phyloP scores from a whole-genome alignment of 768 basidiomycete species.

The Pleurotus giganteus region DNA sequence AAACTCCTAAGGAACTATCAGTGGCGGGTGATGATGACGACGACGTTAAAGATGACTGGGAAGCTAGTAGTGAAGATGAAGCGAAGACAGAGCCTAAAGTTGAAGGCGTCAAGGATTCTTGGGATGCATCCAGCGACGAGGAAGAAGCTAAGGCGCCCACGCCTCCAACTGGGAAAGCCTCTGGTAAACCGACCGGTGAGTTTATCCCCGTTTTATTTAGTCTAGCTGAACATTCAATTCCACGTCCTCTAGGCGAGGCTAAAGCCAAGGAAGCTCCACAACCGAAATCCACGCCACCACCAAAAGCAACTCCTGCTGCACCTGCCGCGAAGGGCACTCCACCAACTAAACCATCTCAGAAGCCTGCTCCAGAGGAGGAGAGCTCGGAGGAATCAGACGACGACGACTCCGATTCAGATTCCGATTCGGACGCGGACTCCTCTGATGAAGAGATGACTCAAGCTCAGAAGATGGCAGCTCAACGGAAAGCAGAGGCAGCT shows the following conservation, averaged over 20 bases:
- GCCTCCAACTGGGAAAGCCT: neutral
- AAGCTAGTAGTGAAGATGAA: constrained; percentile 63
- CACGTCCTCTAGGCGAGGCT: neutral
- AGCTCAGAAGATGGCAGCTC: constrained; percentile 62
- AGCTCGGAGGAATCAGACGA: constrained; percentile 26
- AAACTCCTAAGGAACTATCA: constrained; percentile 33
- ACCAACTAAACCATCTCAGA: constrained; percentile 19
- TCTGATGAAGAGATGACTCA: constrained; percentile 63
- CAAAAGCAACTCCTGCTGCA: constrained; percentile 18
- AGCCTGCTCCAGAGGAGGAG: constrained; percentile 13
- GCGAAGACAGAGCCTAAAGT: constrained; percentile 23
- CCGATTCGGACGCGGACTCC: constrained; percentile 44
- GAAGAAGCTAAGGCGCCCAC: constrained; percentile 27
- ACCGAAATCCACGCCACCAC: constrained; percentile 15
- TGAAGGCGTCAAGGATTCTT: constrained; percentile 39
- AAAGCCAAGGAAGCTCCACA: neutral
- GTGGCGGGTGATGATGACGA: constrained; percentile 22
- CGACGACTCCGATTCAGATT: constrained; percentile 47
- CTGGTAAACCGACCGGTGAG: constrained; percentile 13
- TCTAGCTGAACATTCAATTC: neutral
- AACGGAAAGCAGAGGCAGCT: constrained; percentile 83
- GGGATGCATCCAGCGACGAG: constrained; percentile 52
- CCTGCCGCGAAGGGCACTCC: constrained; percentile 23
- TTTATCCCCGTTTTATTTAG: neutral
- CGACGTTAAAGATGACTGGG: constrained; percentile 56